These are phyloP conservation scores for Aspergillus hortae DNA, from an alignment of 2,329 filamentous ascomycete genomes.

Conservation along the genomic window DNA sequence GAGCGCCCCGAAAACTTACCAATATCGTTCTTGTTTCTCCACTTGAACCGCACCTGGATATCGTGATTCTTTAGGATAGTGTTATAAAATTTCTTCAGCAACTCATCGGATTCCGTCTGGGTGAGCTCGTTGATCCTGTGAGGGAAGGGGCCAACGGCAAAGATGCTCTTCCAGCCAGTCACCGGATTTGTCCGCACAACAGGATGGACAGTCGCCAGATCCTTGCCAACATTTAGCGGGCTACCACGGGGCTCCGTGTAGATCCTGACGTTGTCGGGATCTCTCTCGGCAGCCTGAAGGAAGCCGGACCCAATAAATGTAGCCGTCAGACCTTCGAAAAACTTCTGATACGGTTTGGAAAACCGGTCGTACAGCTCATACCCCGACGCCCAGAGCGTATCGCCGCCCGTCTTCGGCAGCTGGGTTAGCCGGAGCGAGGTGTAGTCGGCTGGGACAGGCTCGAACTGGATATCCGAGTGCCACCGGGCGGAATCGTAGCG, in stretches of 20 bases:
- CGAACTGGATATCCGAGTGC: slow-evolving; percentile 64
- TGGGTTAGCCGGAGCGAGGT: slow-evolving; percentile 56
- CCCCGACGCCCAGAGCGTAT: slow-evolving; percentile 65
- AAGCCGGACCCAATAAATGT: slow-evolving; percentile 52
- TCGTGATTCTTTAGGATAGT: slow-evolving; percentile 50
- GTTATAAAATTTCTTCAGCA: slow-evolving; percentile 42
- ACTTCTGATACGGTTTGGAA: slow-evolving; percentile 53
- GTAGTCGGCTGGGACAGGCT: slow-evolving; percentile 62
- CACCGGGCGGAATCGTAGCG: slow-evolving; percentile 45
- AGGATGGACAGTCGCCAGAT: slow-evolving; percentile 52
- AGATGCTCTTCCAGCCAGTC: slow-evolving; percentile 61
- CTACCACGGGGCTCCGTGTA: slow-evolving; percentile 50
- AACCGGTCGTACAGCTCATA: slow-evolving; percentile 66
- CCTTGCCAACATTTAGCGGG: slow-evolving; percentile 53
- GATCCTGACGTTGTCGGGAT: slow-evolving; percentile 10
- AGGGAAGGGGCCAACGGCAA: slow-evolving; percentile 40
- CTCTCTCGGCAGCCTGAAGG: slow-evolving; percentile 42
- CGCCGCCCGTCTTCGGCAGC: slow-evolving; percentile 54
- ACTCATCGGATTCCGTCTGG: slow-evolving; percentile 39
- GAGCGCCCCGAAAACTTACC: too few species aligned
- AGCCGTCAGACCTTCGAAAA: slow-evolving; percentile 58
- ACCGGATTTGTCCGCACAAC: slow-evolving; percentile 61
- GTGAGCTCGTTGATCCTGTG: slow-evolving; percentile 44
- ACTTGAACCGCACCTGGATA: slow-evolving; percentile 48
- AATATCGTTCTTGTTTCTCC: slow-evolving; percentile 49